Evolutionary conservation across 2,329 filamentous ascomycete genomes (phyloP), one percentile per base, ranked within the genome.

Genomic region (Thermothelomyces thermophilus): DNA sequence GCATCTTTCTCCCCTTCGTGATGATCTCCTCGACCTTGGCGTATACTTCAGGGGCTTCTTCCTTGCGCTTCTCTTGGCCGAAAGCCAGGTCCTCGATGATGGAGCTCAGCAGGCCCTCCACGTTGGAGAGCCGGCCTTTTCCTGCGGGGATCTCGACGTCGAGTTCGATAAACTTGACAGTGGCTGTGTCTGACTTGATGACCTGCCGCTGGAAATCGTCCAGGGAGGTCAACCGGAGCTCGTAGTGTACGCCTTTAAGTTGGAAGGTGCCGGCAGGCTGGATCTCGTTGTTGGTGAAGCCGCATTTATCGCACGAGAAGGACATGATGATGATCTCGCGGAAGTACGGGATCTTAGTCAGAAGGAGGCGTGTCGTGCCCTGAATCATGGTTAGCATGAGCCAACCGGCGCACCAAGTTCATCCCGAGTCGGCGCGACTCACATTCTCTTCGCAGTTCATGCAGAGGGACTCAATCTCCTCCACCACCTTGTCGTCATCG

Each of bases 321-420:
- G 91, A 97, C 84, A 96, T 95, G 68, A 98, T 81, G 62, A 98
- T 89, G 56, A 98, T 84, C 68, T 98, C 91, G 72, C 90, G 89
- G 75, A 98, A 98, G 76, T 89, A 97, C 14, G 93, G 93, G 49
- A 98, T 96, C 57, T 83, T 82, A 14, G 94, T 95, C 48, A 98
- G 82, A 37, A 98, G 82, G 19, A 98, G 79, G 52, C 85, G 80
- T 13, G 93, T 98, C 1, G 74, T 80, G 62, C 93, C 93, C 87
- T 94, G 54, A 5, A 13, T 2, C 20, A 34, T 10, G 41, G 3
- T 26, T 9, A 33, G 41, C 41, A 42, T 7, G 14, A 9, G 19
- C 24, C 19, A 11, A 19, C 28, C 30, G n/a, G 19, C 16, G 28
- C 13, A 10, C 28, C 22, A 17, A 41, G 20, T 41, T 24, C n/a